Conservation (phyloP, 139 green algal genomes). For the Coelastrella sp. region DNA sequence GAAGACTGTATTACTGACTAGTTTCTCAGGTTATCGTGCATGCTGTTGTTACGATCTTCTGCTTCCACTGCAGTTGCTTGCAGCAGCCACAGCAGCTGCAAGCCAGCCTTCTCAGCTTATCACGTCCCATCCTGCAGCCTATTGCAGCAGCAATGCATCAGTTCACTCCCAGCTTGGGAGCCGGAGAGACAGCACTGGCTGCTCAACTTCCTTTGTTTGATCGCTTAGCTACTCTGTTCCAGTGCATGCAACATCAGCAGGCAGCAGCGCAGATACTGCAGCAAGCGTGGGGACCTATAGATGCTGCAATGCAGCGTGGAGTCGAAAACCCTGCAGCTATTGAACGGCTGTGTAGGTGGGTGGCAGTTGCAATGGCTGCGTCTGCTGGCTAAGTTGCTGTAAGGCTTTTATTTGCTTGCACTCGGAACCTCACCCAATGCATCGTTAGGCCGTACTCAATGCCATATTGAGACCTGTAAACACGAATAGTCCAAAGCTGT, state of each 20-base stretch:
- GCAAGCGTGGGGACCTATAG: slow-evolving; percentile 68
- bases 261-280: slow-evolving; percentile 5
- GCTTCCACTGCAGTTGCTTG: slow-evolving; percentile 39
- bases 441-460: no score
- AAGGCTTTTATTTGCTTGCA: no score
- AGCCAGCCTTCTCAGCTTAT: slow-evolving; percentile 58
- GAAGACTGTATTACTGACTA: no score
- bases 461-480: no score
- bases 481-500: no score
- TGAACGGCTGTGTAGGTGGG: slow-evolving; percentile 52
- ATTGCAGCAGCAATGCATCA: slow-evolving; percentile 52
- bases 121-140: slow-evolving; percentile 62
- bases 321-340: slow-evolving; percentile 13
- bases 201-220: slow-evolving; percentile 68
- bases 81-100: slow-evolving; percentile 38
- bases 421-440: no score
- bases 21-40: background rate
- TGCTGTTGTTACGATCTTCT: background rate
- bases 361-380: background rate
- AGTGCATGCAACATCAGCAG: slow-evolving; percentile 36
- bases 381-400: no score
- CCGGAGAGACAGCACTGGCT: slow-evolving; percentile 10
- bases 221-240: slow-evolving; percentile 74
- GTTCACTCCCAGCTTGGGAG: slow-evolving; percentile 29
- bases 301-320: slow-evolving; percentile 37